Conservation (phyloP, 495 filamentous ascomycete species). For the Stereocaulon alpinum region DNA sequence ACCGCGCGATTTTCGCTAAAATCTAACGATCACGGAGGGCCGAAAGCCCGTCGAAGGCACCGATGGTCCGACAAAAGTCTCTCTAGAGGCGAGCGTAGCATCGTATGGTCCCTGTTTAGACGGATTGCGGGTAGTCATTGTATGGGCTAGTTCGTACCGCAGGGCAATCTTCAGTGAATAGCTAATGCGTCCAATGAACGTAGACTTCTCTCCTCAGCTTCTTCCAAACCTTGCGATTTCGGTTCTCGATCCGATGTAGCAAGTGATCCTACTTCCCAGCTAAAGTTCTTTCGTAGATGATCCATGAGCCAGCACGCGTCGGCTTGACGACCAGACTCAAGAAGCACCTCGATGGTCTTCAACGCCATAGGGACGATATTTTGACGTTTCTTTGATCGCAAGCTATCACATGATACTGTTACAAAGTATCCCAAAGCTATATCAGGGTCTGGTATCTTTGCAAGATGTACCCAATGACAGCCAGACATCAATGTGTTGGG, state of each 20-base stretch:
- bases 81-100: no score
- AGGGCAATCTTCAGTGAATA: background rate
- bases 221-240: no score
- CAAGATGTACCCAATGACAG: constrained; percentile 1
- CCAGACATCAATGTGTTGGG: background rate
- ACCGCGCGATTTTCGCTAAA: no score
- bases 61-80: no score
- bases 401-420: background rate
- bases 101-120: no score
- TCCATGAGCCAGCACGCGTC: constrained; percentile 11
- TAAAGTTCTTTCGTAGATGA: constrained; percentile 1
- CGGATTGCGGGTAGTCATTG: no score
- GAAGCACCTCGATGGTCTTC: constrained; percentile 9
- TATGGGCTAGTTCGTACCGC: background rate
- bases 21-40: no score
- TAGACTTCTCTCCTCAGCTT: background rate
- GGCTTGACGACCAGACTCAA: background rate
- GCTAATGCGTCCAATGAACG: background rate
- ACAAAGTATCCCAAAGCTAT: constrained; percentile 3
- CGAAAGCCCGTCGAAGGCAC: no score
- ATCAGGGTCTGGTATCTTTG: background rate
- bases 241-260: no score
- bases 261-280: background rate
- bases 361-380: constrained; percentile 1
- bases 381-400: background rate